Base-by-base conservation (phyloP, 192 early-diverging fungal species). In the Coemansia sp. region DNA sequence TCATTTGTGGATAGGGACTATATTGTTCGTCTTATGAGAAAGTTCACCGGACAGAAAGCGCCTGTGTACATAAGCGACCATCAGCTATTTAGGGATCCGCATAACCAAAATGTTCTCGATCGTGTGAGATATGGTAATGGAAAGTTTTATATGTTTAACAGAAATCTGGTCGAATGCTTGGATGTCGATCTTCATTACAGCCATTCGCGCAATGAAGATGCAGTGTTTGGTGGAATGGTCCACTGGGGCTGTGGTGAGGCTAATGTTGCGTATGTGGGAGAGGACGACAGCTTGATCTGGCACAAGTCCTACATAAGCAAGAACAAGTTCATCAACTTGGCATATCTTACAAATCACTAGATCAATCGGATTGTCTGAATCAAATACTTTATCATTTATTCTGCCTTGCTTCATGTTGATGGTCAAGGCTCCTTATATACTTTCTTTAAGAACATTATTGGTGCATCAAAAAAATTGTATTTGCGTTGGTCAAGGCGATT, bases 81-180 rank as follows among this genome's bases (percentile, higher is more conserved):
- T 27, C 64, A 48, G 2, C 22, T 65, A 53, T 50, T 66, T 12
- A 12, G 49, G 27, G 67, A 75, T 14, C 2, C 1, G 0, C 48
- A 12, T 5, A 75, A 75, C 49, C 65, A 34, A 10, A 67, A 52
- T 2, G 34, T 49, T 4, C 47, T 78, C n/a, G 25, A 73, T 7
- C 7, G 24, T 10, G 76, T 78, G 0, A 24, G 49, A 30, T 78
- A 78, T 48, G 76, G 76, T 0, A 78, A 78, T 41, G 76, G 76
- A 50, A 78, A 78, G 60, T 78, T 78, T 56, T 78, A 78, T 57
- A 78, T 78, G 76, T 78, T 78, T 48, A 78, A 78, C 70, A 30
- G 23, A 12, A 50, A 65, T 24, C 57, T 78, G 34, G 60, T 64
- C 16, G 55, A 64, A 22, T 78, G 76, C 49, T 28, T 78, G 32